Base-by-base conservation (phyloP, 768 basidiomycete species). In the Coprinellus micaceus region DNA sequence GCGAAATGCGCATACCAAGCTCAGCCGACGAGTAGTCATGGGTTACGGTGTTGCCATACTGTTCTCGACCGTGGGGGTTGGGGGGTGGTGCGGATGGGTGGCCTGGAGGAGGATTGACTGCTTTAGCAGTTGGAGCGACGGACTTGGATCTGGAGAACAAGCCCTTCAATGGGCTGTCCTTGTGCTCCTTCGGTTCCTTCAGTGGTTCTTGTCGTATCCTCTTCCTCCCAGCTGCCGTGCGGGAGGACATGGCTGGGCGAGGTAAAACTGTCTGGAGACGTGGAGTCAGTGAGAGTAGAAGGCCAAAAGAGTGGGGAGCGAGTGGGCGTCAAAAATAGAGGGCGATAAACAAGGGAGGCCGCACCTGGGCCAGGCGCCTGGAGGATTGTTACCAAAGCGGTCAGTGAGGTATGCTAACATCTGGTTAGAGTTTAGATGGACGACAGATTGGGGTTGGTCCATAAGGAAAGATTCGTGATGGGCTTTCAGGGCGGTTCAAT, bases 201-300 rank as follows among this genome's bases (percentile, higher is more conserved):
- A 36, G 24, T 22, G 56, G 43, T 22, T 57, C 56, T 33, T 57
- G 41, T 29, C 49, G 26, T 25, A 68, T 52, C 12, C 66, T 63
- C 51, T 65, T 68, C 44, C 69, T 61, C 5, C 62, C 61, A 19
- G 65, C 64, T 12, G 69, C 67, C 36, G 67, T 61, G 41, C 69
- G 58, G 12, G 69, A 68, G 21, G 69, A 67, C 69, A 70, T 70
- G 24, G 57, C 21, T 9, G 7, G 13, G 45, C 13, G 4, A 21
- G 28, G 21, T 21, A 17, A 6, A 33, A 33, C 6, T 33, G 33
- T 1, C 13, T 41, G 29, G 33, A 21, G 19, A 21, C 33, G 52
- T 6, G 19, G 49, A 30, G 15, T 21, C n/a, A n/a, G 13, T 6
- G n/a, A 4, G 33, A 10, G 10, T 24, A 10, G 47, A 28, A 49